Evolutionary conservation across 805 yeast genomes (phyloP).

Genomic region (Starmerella floris): DNA sequence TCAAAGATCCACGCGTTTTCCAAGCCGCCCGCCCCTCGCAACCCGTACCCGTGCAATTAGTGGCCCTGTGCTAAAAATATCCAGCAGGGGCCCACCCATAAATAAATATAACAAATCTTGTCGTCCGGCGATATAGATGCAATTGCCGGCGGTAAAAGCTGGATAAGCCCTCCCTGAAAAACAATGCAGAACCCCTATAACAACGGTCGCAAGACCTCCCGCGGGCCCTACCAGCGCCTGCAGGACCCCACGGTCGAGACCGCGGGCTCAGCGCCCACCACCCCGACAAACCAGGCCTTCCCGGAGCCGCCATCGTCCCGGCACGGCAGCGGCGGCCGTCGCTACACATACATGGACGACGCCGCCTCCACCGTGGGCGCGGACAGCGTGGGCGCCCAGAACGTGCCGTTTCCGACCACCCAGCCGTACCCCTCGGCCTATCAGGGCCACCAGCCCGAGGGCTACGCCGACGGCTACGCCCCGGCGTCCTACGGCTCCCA

Average conservation of each 20-base stretch:
- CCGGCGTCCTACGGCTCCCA: background rate
- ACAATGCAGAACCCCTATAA: slow-evolving; percentile 8
- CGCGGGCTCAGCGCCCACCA: background rate
- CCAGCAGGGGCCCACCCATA: background rate
- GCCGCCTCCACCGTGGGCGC: background rate
- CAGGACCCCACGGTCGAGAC: slow-evolving; percentile 4
- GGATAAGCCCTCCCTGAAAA: too few relatives aligned
- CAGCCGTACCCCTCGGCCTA: background rate
- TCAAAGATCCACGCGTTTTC: too few relatives aligned
- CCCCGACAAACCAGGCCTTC: background rate
- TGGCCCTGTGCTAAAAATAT: background rate
- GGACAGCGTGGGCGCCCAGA: background rate
- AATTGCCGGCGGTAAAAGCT: too few relatives aligned
- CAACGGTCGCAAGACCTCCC: slow-evolving; percentile 12
- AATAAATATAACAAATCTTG: too few relatives aligned
- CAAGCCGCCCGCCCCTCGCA: too few relatives aligned
- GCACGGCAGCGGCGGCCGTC: background rate
- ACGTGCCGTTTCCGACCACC: background rate
- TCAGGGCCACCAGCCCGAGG: background rate
- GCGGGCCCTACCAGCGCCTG: slow-evolving; percentile 5
- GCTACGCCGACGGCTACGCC: background rate
- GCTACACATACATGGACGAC: background rate
- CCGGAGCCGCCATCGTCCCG: background rate
- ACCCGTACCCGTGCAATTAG: background rate
- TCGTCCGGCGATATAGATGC: too few relatives aligned